Evolutionary conservation across 306 rosid species (phyloP).

Genomic region (Medicago ruthenica): DNA sequence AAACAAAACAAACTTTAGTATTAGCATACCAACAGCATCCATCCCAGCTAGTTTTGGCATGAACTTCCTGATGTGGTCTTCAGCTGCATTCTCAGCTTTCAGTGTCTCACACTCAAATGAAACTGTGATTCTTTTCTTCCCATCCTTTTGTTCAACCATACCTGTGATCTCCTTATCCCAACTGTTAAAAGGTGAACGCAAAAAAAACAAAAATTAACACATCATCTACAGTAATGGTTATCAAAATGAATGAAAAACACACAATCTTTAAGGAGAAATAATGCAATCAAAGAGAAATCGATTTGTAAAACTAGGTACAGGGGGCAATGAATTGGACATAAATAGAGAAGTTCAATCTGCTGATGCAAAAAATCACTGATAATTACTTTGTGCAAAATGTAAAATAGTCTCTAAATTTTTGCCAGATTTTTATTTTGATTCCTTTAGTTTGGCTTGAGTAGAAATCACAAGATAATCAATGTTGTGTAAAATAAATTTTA

Average conservation of each 20-base stretch:
- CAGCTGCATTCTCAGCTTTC: slow-evolving; percentile 84
- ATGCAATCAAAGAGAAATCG: slow-evolving; percentile 10
- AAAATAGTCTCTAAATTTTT: too few relatives aligned
- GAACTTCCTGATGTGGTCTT: slow-evolving; percentile 85
- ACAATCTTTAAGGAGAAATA: not conserved
- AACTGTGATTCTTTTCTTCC: slow-evolving; percentile 60
- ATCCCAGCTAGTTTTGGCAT: slow-evolving; percentile 88
- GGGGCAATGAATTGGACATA: too few relatives aligned
- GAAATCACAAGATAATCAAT: too few relatives aligned
- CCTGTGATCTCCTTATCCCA: slow-evolving; percentile 84
- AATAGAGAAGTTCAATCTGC: too few relatives aligned
- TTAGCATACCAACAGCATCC: slow-evolving; percentile 88
- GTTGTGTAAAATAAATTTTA: too few relatives aligned
- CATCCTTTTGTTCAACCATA: slow-evolving; percentile 73
- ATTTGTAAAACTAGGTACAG: not conserved
- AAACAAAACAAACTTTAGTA: slow-evolving; percentile 18
- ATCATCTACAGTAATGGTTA: slow-evolving; percentile 15
- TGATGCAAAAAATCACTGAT: too few relatives aligned
- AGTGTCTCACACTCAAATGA: slow-evolving; percentile 69
- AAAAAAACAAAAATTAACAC: slow-evolving; percentile 1
- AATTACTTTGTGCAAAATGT: too few relatives aligned
- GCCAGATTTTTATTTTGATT: too few relatives aligned
- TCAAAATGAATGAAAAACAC: slow-evolving; percentile 22
- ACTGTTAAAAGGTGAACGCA: slow-evolving; percentile 53
- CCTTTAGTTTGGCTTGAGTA: too few relatives aligned